phyloP scores from a whole-genome alignment of 2,329 filamentous ascomycete genomes.

The Fusarium pininemorale region DNA sequence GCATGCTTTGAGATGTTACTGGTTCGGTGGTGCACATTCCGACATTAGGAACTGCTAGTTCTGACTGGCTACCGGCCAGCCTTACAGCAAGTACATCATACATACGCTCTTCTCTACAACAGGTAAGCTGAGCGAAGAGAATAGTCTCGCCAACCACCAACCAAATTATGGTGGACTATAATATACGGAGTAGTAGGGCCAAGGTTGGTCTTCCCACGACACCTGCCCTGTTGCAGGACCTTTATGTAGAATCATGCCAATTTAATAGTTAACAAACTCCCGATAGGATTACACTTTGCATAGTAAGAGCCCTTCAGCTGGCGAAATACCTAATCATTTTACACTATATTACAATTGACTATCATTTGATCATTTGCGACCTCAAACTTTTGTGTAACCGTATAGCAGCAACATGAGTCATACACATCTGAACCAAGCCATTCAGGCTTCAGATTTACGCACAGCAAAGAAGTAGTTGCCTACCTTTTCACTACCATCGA shows the following conservation, averaged over 20 bases:
- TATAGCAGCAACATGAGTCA: slow-evolving; percentile 9
- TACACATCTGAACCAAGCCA: slow-evolving; percentile 1
- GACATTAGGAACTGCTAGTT: background rate
- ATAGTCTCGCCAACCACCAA: background rate
- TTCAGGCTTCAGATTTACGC: slow-evolving; percentile 53
- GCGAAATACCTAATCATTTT: background rate
- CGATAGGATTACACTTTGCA: background rate
- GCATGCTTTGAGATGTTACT: background rate
- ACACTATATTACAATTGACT: slow-evolving; percentile 27
- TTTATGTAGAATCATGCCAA: background rate
- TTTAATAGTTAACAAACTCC: background rate
- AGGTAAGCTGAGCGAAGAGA: slow-evolving; percentile 7
- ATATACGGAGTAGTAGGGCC: background rate
- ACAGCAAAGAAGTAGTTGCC: slow-evolving; percentile 98
- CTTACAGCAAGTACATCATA: background rate
- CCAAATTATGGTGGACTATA: background rate
- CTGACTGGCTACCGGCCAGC: background rate
- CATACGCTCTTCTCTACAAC: background rate
- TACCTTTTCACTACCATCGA: slow-evolving; percentile 81
- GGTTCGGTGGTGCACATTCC: background rate
- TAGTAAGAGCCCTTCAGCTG: background rate
- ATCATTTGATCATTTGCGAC: background rate
- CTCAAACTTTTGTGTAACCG: background rate
- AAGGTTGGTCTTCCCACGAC: background rate
- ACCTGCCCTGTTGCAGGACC: background rate